Base-by-base conservation (phyloP, 192 early-diverging fungal species). In the Spizellomyces punctatus region DNA sequence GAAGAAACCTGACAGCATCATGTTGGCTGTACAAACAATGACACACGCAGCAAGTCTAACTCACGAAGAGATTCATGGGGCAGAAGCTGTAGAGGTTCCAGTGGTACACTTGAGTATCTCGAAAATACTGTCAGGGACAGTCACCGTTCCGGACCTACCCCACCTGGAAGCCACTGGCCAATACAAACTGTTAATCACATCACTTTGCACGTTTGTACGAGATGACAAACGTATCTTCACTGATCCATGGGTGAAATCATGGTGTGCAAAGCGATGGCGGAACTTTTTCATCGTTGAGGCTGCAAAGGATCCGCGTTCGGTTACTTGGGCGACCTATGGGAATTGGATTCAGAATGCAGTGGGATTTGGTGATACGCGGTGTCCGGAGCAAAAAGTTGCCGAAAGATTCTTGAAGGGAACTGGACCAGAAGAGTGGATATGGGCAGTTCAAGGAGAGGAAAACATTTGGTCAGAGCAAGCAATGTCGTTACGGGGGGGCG, bases 391-490 rank as follows among this genome's bases (percentile, higher is more conserved):
- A 27, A 61, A 61, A 61, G 59, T 61, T 5, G 16, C 59, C 6
- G 59, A 61, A 42, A 16, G 59, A 14, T 61, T 61, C 36, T 41
- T 61, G 6, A 61, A 61, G 16, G 59, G 59, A 17, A 27, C 59
- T 36, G 59, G 59, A 41, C 59, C 59, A 17, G 59, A 27, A 17
- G 59, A 61, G 36, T 61, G 59, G 59, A 61, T 61, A 41, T 61
- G 42, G 22, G 59, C 59, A 5, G 59, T 61, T 16, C 21, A 42
- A 14, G 50, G 17, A n/a, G 50, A 54, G 12, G 2, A 19, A 54
- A 16, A 16, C 22, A 14, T 41, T 16, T 16, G 17, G 16, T 16
- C 21, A 16, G 17, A 41, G 17, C 21, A 61, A 41, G 59, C 59
- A 42, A 17, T 36, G 36, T 41, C 21, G 14, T 41, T 61, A 17